Base-by-base conservation (phyloP, 2,329 filamentous ascomycete genomes). In the Venturia aucupariae region DNA sequence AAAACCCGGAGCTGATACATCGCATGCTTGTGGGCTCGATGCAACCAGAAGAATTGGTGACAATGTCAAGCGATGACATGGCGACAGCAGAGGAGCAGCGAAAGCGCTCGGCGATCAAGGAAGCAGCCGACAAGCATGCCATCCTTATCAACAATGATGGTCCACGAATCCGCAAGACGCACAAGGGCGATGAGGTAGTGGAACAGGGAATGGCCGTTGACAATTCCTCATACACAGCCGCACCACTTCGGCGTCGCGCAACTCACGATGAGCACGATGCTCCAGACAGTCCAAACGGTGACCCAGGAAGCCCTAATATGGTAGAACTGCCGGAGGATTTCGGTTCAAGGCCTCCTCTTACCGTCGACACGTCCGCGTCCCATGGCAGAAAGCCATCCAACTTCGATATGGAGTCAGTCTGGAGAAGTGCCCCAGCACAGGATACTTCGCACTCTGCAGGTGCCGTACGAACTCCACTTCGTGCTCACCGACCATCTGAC, bases 161-260 rank as follows among this genome's bases (percentile, higher is more conserved):
- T 1, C 89, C 92, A 4, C 86, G 92, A 3, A 87, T 97, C 65
- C 85, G 92, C 70, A 86, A 90, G 69, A 97, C 93, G 2, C 93
- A 97, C 78, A 97, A 97, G 75, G 94, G 94, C 15, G 92, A 97
- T 65, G 94, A 97, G 73, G 76, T 96, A 19, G 83, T 97, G 19
- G 92, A 93, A 67, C 86, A 89, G 57, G 90, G 95, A 41, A 81
- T 57, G 62, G 38, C 64, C 67, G 11, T 69, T 68, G 42, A 69
- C 67, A 24, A 68, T 63, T 27, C 68, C 68, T 41, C 68, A 66
- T n/a, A 67, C 57, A 11, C 64, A 62, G 17, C 66, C 65, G 46
- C 38, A 41, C 64, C 64, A 13, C 17, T 59, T 15, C 57, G 59
- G 17, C 46, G 63, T 48, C 62, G 62, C 30, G 59, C 65, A 30